Conservation (phyloP, 805 yeast species). For the Candida boleticola region DNA sequence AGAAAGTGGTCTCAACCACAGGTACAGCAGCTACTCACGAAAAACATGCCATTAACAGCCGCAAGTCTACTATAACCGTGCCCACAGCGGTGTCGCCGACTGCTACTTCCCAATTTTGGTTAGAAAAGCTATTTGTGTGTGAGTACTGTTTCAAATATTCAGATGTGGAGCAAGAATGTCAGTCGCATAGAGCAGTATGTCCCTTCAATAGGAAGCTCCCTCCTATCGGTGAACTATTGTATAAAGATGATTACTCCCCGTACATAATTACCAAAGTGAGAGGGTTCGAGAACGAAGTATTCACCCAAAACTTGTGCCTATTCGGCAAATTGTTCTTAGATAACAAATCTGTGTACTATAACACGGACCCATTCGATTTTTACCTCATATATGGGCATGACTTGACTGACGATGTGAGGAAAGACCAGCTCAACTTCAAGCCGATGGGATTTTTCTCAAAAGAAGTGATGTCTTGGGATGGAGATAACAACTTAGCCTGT, state of each 20-base stretch:
- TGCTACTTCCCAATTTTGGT: constrained; percentile 40
- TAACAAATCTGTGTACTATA: constrained; percentile 83
- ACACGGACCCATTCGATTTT: constrained; percentile 76
- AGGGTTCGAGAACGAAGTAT: constrained; percentile 62
- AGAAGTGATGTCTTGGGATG: constrained; percentile 75
- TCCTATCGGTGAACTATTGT: constrained; percentile 65
- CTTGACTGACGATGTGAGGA: constrained; percentile 9
- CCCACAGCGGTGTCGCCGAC: neutral
- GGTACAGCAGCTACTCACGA: neutral
- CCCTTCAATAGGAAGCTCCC: constrained; percentile 27
- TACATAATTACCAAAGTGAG: constrained; percentile 60
- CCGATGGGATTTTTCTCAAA: constrained; percentile 94
- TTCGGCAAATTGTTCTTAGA: constrained; percentile 88
- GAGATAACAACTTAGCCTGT: constrained; percentile 82
- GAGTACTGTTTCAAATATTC: constrained; percentile 84
- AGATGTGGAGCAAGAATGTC: constrained; percentile 41
- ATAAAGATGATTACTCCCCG: constrained; percentile 50
- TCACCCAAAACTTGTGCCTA: constrained; percentile 78
- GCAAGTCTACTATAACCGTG: neutral
- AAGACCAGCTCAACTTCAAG: constrained; percentile 14
- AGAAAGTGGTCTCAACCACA: neutral
- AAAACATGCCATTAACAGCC: neutral
- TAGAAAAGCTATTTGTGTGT: constrained; percentile 67
- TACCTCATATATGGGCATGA: constrained; percentile 64
- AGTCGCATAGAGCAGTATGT: constrained; percentile 51